A percentile compares a stretch with the other conserved stretches of the same genome.
phyloP scores from a whole-genome alignment of 2,329 filamentous ascomycete genomes.

The Botrytis paeoniae region DNA sequence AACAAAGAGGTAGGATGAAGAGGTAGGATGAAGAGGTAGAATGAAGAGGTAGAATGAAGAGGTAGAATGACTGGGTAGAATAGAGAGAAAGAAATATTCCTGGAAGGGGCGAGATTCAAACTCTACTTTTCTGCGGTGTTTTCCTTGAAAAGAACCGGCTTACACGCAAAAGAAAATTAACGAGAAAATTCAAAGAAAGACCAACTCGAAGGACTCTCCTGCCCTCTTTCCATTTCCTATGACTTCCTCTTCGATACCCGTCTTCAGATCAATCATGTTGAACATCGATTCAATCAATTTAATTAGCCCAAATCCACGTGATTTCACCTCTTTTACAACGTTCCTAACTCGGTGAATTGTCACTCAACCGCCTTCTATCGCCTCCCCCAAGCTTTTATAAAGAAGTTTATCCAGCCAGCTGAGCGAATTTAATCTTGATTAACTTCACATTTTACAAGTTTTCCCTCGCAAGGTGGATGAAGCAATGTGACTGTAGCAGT shows the following conservation, averaged over 20 bases:
- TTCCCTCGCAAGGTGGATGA: background rate
- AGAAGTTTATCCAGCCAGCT: background rate
- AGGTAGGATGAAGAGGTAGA: background rate
- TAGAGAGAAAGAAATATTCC: background rate
- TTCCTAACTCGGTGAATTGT: background rate
- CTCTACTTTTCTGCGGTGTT: background rate
- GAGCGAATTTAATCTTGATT: background rate
- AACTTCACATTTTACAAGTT: background rate
- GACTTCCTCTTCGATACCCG: background rate
- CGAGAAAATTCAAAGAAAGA: background rate
- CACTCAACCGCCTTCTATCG: background rate
- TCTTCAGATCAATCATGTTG: background rate
- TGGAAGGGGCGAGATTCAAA: background rate
- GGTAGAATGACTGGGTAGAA: background rate
- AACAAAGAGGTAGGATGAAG: background rate
- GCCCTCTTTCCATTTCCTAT: background rate
- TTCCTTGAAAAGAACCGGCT: background rate
- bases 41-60: background rate
- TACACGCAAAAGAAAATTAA: background rate
- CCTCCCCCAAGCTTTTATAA: background rate
- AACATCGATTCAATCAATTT: background rate
- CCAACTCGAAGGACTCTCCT: background rate
- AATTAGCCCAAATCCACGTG: background rate
- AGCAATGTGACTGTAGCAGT: background rate
- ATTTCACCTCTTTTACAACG: background rate